Base-by-base conservation (phyloP, 1,139 yeast species). In the Diutina rugosa region DNA sequence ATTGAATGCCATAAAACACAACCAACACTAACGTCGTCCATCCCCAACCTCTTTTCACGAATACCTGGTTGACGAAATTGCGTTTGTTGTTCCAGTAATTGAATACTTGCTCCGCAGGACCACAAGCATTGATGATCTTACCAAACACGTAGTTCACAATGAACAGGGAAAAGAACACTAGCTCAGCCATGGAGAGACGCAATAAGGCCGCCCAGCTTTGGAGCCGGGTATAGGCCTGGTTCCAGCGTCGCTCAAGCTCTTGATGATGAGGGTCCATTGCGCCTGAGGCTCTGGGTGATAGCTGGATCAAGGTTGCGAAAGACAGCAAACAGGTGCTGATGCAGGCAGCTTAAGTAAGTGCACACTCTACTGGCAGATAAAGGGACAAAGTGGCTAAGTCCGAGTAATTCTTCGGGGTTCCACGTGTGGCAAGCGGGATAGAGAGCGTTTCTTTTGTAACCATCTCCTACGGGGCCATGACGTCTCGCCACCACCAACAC, bases 11-110 rank as follows among this genome's bases (percentile, higher is more conserved):
- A 58, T 74, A 75, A 59, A 74, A 76, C 6, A 62, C 56, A 1
- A 64, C 58, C 7, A 76, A 61, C 18, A 63, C 66, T 3, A 71
- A 28, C 0, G 90, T 78, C 1, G 97, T 90, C 98, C 98, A 93
- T 16, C 82, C 77, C 99, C 99, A 93, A 2, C 97, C 98, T 49
- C 77, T 77, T 65, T 93, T 93, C 51, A 91, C 97, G 67, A 93
- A 87, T 4, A 78, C 56, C 44, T 78, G 78, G 68, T 93, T 93
- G 60, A 91, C 67, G 21, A 90, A 54, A 67, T 87, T 87, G 51
- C 77, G 70, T 66, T 85, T 86, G 59, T 80, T 71, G 57, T 85
- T 81, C 68, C 84, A 87, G 65, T 80, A 81, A 64, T 79, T 80
- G 67, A 73, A 69, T 12, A 75, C 73, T 56, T 75, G 77, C n/a